Evolutionary conservation across 805 yeast genomes (phyloP).

Genomic region (Candida ficus): DNA sequence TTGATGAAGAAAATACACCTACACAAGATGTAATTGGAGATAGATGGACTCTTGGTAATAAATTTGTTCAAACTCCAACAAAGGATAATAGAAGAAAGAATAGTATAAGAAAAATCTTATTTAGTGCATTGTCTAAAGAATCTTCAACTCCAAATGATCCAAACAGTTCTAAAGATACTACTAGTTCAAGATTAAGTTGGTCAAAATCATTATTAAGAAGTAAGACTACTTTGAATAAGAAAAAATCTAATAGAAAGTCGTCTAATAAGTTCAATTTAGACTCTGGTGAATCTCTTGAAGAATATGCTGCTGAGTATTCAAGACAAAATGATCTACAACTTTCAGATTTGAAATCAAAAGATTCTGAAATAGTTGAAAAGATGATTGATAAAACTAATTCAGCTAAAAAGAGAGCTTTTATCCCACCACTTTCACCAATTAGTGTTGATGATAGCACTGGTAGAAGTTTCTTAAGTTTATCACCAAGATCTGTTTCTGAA

Average conservation of each 20-base stretch:
- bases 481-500: slow-evolving; percentile 7
- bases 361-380: slow-evolving; percentile 10
- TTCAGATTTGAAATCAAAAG: slow-evolving; percentile 6
- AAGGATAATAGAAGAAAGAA: slow-evolving; percentile 7
- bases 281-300: slow-evolving; percentile 22
- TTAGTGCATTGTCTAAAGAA: slow-evolving; percentile 11
- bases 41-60: slow-evolving; percentile 12
- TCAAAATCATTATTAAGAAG: slow-evolving; percentile 10
- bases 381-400: slow-evolving; percentile 2
- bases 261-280: slow-evolving; percentile 13
- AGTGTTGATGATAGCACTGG: slow-evolving; percentile 4
- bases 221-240: neutral
- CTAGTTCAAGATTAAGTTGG: slow-evolving; percentile 11
- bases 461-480: slow-evolving; percentile 1
- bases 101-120: slow-evolving; percentile 17
- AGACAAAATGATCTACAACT: slow-evolving; percentile 8
- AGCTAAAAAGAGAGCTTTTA: neutral
- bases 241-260: neutral
- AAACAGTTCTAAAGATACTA: neutral
- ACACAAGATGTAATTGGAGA: neutral
- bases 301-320: slow-evolving; percentile 16
- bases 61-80: slow-evolving; percentile 10
- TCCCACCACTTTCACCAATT: neutral
- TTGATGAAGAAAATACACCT: neutral
- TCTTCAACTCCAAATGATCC: neutral